phyloP scores from a whole-genome alignment of 345 rosid genomes.

The Citropsis articulata region DNA sequence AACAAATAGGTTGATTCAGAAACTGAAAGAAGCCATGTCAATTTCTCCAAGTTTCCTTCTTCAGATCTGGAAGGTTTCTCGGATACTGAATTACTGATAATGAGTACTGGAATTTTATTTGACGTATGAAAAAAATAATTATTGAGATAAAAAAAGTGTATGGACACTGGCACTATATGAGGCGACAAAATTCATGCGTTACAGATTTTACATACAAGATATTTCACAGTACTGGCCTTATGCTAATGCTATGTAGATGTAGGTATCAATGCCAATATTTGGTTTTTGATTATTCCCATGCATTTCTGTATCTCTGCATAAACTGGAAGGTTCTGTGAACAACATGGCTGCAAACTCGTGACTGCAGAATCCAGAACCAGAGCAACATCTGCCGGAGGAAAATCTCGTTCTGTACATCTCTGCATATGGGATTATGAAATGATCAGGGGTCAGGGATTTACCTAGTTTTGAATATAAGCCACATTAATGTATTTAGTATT shows the following conservation, averaged over 20 bases:
- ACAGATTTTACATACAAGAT: slow-evolving; percentile 25
- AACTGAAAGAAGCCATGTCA: not conserved
- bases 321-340: slow-evolving; percentile 70
- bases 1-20: not conserved
- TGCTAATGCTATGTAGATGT: slow-evolving; percentile 17
- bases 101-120: not conserved
- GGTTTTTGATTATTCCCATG: slow-evolving; percentile 78
- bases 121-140: not conserved
- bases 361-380: slow-evolving; percentile 74
- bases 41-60: not conserved
- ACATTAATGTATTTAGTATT: not conserved
- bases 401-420: slow-evolving; percentile 84
- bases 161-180: not conserved
- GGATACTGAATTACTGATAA: not conserved
- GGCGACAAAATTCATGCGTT: not conserved
- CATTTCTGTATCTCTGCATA: slow-evolving; percentile 86
- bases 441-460: not conserved
- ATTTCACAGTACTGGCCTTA: slow-evolving; percentile 1
- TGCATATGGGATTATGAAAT: slow-evolving; percentile 32
- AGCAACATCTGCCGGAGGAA: slow-evolving; percentile 79
- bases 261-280: slow-evolving; percentile 58
- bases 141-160: not conserved
- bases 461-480: not conserved
- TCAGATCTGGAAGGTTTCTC: not conserved
- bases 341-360: slow-evolving; percentile 68